These are phyloP conservation scores for Metarhizium rileyi DNA, from an alignment of 2,329 filamentous ascomycete genomes.

Conservation along the genomic window DNA sequence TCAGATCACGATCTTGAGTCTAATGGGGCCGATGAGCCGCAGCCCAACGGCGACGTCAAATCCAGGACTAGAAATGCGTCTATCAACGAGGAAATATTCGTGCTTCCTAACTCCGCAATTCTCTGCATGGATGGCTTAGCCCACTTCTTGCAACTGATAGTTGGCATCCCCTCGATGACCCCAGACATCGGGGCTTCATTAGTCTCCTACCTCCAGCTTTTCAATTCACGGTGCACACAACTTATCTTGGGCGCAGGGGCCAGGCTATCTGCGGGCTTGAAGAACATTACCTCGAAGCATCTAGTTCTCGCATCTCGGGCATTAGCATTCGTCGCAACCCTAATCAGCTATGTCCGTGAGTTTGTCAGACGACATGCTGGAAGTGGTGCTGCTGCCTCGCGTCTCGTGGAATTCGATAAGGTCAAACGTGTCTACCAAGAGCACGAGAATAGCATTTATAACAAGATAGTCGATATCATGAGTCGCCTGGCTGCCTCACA, in stretches of 20 bases:
- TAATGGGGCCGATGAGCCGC: constrained; percentile 22
- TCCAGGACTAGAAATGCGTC: constrained; percentile 60
- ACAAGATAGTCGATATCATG: constrained; percentile 92
- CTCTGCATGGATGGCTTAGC: constrained; percentile 73
- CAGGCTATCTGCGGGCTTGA: constrained; percentile 76
- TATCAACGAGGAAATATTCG: constrained; percentile 76
- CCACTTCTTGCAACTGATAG: constrained; percentile 71
- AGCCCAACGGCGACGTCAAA: constrained; percentile 43
- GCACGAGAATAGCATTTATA: constrained; percentile 81
- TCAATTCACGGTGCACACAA: constrained; percentile 91
- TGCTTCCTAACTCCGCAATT: constrained; percentile 75
- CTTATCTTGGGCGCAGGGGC: constrained; percentile 92
- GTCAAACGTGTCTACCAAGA: constrained; percentile 76
- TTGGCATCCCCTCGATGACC: constrained; percentile 82
- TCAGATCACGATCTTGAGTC: constrained; percentile 25
- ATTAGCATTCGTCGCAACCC: constrained; percentile 72
- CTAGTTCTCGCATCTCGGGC: constrained; percentile 86
- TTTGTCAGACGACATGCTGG: constrained; percentile 71
- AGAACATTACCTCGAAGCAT: constrained; percentile 94
- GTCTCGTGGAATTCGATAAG: constrained; percentile 78
- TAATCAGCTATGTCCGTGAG: constrained; percentile 85
- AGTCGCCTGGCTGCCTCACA: constrained; percentile 63
- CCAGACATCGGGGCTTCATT: constrained; percentile 70
- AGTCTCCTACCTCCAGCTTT: constrained; percentile 79
- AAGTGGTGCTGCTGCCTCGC: constrained; percentile 39